These are phyloP conservation scores for Aspergillus sp. DNA, from an alignment of 2,329 filamentous ascomycete species.

Conservation along the genomic window DNA sequence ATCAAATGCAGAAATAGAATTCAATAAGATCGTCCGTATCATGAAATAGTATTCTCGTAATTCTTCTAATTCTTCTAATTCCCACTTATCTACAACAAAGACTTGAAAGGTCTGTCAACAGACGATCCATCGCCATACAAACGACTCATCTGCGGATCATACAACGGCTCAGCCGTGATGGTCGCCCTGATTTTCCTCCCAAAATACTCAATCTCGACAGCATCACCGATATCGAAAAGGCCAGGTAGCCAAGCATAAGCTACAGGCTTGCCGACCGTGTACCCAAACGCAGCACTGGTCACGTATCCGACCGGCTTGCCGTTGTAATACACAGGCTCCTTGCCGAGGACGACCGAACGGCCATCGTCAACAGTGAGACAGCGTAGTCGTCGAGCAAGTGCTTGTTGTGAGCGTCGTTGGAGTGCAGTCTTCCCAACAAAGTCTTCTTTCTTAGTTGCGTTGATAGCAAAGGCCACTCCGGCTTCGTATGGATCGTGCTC, in stretches of 20 bases:
- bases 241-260: constrained; percentile 56
- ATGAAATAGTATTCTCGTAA: no score
- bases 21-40: no score
- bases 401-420: constrained; percentile 34
- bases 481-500: constrained; percentile 60
- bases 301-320: constrained; percentile 52
- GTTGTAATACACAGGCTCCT: constrained; percentile 55
- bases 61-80: no score
- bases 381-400: constrained; percentile 33
- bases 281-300: constrained; percentile 58
- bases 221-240: constrained; percentile 42
- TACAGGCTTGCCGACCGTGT: constrained; percentile 54
- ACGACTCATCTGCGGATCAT: constrained; percentile 39
- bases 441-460: constrained; percentile 26
- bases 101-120: no score
- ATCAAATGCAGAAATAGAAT: no score
- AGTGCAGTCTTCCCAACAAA: constrained; percentile 53
- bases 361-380: constrained; percentile 55
- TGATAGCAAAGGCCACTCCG: constrained; percentile 49
- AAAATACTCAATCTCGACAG: constrained; percentile 60
- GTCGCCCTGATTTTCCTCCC: constrained; percentile 51
- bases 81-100: no score
- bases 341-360: constrained; percentile 54
- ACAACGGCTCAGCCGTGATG: constrained; percentile 48
- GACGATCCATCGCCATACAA: constrained; percentile 14